Evolutionary conservation across 805 yeast species (phyloP).

Genomic region (Teunomyces tritomae): DNA sequence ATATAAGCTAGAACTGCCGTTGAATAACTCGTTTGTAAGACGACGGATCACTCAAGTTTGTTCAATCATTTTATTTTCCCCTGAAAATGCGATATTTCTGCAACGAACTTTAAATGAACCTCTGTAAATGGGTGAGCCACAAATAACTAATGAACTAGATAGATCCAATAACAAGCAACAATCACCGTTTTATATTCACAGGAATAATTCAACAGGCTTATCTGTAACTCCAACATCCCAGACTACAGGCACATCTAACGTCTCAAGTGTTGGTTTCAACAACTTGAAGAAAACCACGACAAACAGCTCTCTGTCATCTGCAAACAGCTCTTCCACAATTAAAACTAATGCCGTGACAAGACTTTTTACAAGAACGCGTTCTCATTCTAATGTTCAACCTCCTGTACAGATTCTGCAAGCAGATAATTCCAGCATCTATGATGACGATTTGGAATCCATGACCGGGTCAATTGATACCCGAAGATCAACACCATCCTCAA

Average conservation of each 20-base stretch:
- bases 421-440: constrained; percentile 8
- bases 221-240: constrained; percentile 7
- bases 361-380: constrained; percentile 29
- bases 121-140: background rate
- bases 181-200: constrained; percentile 8
- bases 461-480: background rate
- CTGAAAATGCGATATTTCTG: background rate
- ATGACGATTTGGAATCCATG: constrained; percentile 7
- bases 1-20: no score
- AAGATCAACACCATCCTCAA: constrained; percentile 4
- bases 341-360: constrained; percentile 29
- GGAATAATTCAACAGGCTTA: constrained; percentile 11
- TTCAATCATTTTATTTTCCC: background rate
- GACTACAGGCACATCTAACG: constrained; percentile 5
- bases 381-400: constrained; percentile 15
- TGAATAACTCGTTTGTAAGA: no score
- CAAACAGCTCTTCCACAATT: constrained; percentile 18
- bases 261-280: constrained; percentile 24
- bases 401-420: constrained; percentile 7
- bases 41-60: no score
- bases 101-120: background rate
- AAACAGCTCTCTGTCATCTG: constrained; percentile 23
- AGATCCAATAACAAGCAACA: background rate
- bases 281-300: constrained; percentile 30
- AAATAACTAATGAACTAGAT: background rate